These are phyloP conservation scores for Suillus subaureus DNA, from an alignment of 768 basidiomycete genomes.

Conservation along the genomic window DNA sequence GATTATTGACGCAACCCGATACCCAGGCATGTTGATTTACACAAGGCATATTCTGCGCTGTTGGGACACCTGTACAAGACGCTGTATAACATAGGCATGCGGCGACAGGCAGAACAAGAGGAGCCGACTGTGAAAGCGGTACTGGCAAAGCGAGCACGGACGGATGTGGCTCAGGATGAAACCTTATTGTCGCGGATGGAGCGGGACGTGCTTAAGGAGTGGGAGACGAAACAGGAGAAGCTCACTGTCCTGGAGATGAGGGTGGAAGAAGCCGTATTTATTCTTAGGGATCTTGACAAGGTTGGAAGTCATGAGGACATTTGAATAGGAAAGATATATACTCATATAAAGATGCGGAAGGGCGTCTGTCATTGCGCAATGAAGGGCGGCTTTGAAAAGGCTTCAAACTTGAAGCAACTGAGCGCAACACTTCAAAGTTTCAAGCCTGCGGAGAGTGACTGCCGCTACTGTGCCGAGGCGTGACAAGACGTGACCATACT, in stretches of 20 bases:
- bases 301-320: conserved; percentile 51
- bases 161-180: conserved; percentile 81
- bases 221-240: conserved; percentile 76
- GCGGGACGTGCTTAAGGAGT: conserved; percentile 68
- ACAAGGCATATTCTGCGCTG: conserved; percentile 78
- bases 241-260: conserved; percentile 81
- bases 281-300: conserved; percentile 76
- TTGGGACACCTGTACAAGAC: conserved; percentile 86
- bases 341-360: not conserved
- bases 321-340: conserved; percentile 14
- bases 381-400: too few species aligned
- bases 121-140: conserved; percentile 66
- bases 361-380: not conserved
- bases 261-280: conserved; percentile 87
- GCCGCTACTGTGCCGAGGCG: too few species aligned
- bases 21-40: conserved; percentile 84
- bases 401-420: too few species aligned
- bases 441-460: too few species aligned
- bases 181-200: conserved; percentile 72
- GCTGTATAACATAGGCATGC: conserved; percentile 78
- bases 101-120: conserved; percentile 74
- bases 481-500: too few species aligned
- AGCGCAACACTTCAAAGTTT: too few species aligned
- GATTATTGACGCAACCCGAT: conserved; percentile 13
- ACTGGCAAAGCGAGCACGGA: conserved; percentile 79